Evolutionary conservation across 768 basidiomycete species (phyloP).

Genomic region (Mycena leptocephala): DNA sequence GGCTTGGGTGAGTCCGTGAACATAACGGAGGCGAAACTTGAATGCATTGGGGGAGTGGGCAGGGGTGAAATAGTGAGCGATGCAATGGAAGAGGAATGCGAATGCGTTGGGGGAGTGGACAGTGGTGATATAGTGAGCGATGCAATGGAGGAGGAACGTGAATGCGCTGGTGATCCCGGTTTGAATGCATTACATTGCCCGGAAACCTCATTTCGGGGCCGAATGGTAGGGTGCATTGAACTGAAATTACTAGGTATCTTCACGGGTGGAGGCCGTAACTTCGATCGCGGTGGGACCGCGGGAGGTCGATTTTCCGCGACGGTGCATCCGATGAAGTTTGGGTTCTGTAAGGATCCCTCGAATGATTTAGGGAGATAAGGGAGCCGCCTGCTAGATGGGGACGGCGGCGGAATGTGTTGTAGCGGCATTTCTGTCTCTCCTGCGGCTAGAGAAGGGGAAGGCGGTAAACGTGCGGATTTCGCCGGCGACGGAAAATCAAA

Average conservation of each 20-base stretch:
- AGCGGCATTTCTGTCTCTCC: not conserved
- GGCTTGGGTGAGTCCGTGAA: constrained; percentile 15
- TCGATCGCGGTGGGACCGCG: constrained; percentile 31
- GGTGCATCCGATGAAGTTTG: not conserved
- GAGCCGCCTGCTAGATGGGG: constrained; percentile 4
- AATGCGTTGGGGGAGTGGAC: constrained; percentile 9
- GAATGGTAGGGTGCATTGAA: not conserved
- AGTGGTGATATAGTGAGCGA: constrained; percentile 23
- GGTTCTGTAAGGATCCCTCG: constrained; percentile 4
- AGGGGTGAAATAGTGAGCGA: constrained; percentile 25
- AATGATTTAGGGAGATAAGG: not conserved
- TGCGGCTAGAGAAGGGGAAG: not conserved
- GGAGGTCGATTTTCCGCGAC: not conserved
- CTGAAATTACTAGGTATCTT: constrained; percentile 17
- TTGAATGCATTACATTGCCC: not conserved
- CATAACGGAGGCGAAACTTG: constrained; percentile 1
- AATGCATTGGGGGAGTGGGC: constrained; percentile 13
- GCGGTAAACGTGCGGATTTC: not conserved
- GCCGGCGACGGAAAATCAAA: constrained; percentile 18
- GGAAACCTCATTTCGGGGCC: not conserved
- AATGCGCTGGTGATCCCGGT: not conserved
- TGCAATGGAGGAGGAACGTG: not conserved
- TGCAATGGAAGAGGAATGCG: constrained; percentile 4
- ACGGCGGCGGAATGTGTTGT: not conserved
- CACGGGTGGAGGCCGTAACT: constrained; percentile 31